Base-by-base conservation (phyloP, 1,139 yeast species). In the Yamadazyma atlantica region DNA sequence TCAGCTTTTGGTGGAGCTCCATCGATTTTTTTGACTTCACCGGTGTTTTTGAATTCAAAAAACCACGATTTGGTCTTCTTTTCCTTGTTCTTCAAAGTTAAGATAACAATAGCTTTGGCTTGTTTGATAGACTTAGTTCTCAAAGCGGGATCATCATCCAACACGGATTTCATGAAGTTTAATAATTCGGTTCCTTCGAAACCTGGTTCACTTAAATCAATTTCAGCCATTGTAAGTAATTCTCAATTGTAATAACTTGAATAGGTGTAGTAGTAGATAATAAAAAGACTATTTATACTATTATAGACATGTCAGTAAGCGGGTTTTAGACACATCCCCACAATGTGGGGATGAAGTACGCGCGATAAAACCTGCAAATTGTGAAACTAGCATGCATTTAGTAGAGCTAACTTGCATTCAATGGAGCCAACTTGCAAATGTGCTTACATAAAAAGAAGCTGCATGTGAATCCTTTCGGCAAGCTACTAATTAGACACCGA, bases 101-200 rank as follows among this genome's bases (percentile, higher is more conserved):
- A 46, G 3, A 55, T 38, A 13, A 53, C 53, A 15, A 39, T 40
- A 11, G 59, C 50, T 31, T 53, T 51, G 22, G 56, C 60, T 36
- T 52, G 50, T 11, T 33, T 39, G 22, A 55, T 37, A 1, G 60
- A 53, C 29, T 50, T 48, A 30, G 50, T 39, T 35, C 41, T 53
- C 35, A 55, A 49, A 12, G 44, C 42, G 33, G 48, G 51, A 38
- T 56, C 60, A 24, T 50, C 51, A 19, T 53, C 57, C 29, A 55
- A 47, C 2, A 55, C 54, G 32, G 50, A 46, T 38, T 41, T 48
- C 58, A 56, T 53, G 31, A 55, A 53, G 36, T 54, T 50, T 34
- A 54, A 49, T 32, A 57, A 46, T 34, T 48, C 51, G 11, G 61
- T 52, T 10, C 60, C 60, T 40, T 54, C 52, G 37, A 57, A 54